Conservation (phyloP, 345 rosid genomes). For the Rhodamnia argentea region DNA sequence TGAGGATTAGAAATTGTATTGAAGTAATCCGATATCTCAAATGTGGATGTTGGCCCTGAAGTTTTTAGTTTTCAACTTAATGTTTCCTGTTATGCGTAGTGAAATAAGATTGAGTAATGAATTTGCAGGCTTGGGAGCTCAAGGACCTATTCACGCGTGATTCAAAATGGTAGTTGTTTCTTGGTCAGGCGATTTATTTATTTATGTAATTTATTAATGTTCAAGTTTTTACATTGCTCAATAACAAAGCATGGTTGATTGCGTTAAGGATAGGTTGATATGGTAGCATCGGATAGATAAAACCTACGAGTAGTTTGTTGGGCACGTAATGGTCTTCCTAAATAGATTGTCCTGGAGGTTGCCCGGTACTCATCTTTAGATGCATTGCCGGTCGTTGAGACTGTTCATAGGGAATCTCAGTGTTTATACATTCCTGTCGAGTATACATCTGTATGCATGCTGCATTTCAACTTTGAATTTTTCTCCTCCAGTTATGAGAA, state of each 20-base stretch:
- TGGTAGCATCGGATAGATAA: neutral
- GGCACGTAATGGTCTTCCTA: neutral
- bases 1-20: neutral
- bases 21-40: neutral
- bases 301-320: neutral
- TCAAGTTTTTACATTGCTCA: neutral
- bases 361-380: neutral
- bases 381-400: neutral
- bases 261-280: neutral
- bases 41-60: neutral
- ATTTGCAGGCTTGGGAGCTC: conserved; percentile 39
- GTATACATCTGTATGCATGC: neutral
- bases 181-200: neutral
- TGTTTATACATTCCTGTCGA: neutral
- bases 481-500: neutral
- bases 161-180: conserved; percentile 30
- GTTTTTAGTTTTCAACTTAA: neutral
- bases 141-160: conserved; percentile 27
- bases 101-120: no score
- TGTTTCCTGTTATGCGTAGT: neutral
- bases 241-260: neutral
- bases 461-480: neutral
- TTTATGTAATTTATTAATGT: neutral
- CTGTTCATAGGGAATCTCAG: neutral
- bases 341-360: neutral